These are phyloP conservation scores for Trifolium subterraneum DNA, from an alignment of 306 rosid genomes.

Conservation along the genomic window DNA sequence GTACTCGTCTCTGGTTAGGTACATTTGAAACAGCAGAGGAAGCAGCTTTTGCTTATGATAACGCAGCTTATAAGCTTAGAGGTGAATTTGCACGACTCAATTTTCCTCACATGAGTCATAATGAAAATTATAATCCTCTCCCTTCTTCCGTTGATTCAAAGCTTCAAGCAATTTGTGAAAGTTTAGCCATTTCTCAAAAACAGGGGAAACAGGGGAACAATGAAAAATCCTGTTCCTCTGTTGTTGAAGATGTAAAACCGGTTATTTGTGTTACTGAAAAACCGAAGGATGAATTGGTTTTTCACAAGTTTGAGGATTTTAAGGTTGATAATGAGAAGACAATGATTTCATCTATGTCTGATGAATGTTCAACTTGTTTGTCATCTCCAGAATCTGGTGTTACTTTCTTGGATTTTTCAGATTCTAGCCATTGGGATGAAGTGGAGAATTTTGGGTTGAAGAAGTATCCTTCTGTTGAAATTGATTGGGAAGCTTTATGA, in stretches of 20 bases:
- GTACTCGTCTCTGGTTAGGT: constrained; percentile 95
- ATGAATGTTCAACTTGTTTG: constrained; percentile 54
- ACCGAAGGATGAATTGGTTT: constrained; percentile 35
- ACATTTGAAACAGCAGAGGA: constrained; percentile 93
- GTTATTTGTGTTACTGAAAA: neutral
- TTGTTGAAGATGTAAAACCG: constrained; percentile 44
- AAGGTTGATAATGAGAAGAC: constrained; percentile 50
- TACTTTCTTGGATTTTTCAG: constrained; percentile 61
- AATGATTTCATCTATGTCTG: constrained; percentile 46
- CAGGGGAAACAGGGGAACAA: constrained; percentile 57
- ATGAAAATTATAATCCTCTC: constrained; percentile 71
- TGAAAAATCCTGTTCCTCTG: constrained; percentile 41
- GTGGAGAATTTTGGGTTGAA: constrained; percentile 60
- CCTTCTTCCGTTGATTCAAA: constrained; percentile 80
- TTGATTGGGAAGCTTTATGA: constrained; percentile 77
- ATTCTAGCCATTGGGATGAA: constrained; percentile 54
- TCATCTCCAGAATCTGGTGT: constrained; percentile 74
- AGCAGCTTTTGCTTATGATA: constrained; percentile 91
- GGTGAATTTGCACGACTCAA: constrained; percentile 87
- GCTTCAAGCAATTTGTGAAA: constrained; percentile 80
- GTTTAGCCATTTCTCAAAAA: constrained; percentile 52
- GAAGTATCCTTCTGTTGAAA: constrained; percentile 88
- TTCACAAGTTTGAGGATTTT: constrained; percentile 30
- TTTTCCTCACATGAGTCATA: constrained; percentile 69
- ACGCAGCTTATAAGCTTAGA: constrained; percentile 84